Evolutionary conservation across 2,329 filamentous ascomycete species (phyloP).

Genomic region (Verticillium dahliae): DNA sequence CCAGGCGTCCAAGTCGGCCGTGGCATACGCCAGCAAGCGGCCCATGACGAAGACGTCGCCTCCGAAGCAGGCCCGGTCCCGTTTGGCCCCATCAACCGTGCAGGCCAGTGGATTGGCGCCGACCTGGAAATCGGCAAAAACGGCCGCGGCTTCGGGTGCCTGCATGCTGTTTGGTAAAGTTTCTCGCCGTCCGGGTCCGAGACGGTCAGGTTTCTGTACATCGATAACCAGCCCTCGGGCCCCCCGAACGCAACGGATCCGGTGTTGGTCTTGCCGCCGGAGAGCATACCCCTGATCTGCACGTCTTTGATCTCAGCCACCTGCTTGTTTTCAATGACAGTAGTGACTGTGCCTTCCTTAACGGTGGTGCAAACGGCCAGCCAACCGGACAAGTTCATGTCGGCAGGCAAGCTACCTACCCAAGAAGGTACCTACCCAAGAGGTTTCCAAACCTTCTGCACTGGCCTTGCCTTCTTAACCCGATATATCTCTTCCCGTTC

Average conservation of each 20-base stretch:
- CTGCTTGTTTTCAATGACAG: slow-evolving; percentile 1
- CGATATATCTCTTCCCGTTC: no score
- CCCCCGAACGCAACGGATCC: slow-evolving; percentile 7
- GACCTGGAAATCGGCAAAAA: slow-evolving; percentile 6
- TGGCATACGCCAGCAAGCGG: slow-evolving; percentile 4
- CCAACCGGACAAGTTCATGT: neutral
- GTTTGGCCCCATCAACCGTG: slow-evolving; percentile 7
- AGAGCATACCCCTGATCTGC: slow-evolving; percentile 1
- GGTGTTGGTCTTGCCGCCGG: slow-evolving; percentile 3
- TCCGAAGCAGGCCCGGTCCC: slow-evolving; percentile 6
- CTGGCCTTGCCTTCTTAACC: no score
- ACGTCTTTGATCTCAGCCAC: slow-evolving; percentile 4
- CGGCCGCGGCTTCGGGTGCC: neutral
- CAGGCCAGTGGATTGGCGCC: slow-evolving; percentile 5
- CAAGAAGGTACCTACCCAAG: no score
- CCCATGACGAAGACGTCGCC: slow-evolving; percentile 8
- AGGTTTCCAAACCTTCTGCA: no score
- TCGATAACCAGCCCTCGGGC: slow-evolving; percentile 3
- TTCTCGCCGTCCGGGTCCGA: neutral
- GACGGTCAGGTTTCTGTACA: slow-evolving; percentile 1
- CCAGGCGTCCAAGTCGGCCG: slow-evolving; percentile 1
- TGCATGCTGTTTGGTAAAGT: slow-evolving; percentile 5
- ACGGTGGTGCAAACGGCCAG: neutral
- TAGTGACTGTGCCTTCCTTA: neutral
- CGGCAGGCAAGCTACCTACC: neutral